These are phyloP conservation scores for Heimioporus sp. DNA, from an alignment of 768 basidiomycete species.

Conservation along the genomic window DNA sequence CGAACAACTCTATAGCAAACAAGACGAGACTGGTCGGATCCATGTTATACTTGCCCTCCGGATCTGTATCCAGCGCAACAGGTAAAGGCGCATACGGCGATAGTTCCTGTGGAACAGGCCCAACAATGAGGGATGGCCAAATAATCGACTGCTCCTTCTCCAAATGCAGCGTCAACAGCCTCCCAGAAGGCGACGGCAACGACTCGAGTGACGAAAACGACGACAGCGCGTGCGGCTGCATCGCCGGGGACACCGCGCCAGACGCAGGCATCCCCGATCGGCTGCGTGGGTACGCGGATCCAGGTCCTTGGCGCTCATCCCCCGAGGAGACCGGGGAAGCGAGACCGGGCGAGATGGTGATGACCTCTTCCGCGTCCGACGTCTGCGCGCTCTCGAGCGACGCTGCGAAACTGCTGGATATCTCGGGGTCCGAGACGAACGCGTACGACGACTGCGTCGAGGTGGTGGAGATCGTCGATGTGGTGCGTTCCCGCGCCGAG, in stretches of 20 bases:
- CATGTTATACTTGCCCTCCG: conserved; percentile 76
- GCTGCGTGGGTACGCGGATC: conserved; percentile 11
- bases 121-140: conserved; percentile 81
- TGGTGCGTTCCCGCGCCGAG: conserved; percentile 67
- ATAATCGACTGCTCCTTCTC: conserved; percentile 79
- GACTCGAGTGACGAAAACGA: conserved; percentile 81
- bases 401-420: conserved; percentile 81
- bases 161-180: conserved; percentile 73
- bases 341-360: conserved; percentile 49
- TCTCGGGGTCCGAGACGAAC: conserved; percentile 79
- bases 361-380: conserved; percentile 68
- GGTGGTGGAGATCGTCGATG: conserved; percentile 69
- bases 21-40: conserved; percentile 79
- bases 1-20: conserved; percentile 66
- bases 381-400: conserved; percentile 73
- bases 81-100: conserved; percentile 52
- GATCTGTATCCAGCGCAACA: conserved; percentile 46
- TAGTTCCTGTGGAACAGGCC: conserved; percentile 59
- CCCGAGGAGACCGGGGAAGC: conserved; percentile 64
- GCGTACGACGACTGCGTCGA: conserved; percentile 83
- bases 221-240: conserved; percentile 54
- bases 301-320: conserved; percentile 42
- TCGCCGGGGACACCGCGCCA: conserved; percentile 57
- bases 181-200: conserved; percentile 55
- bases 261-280: conserved; percentile 37